A percentile compares a stretch with the other conserved stretches of the same genome.
Conservation (phyloP, 129 eudicot species). For the Solidago caesia region DNA sequence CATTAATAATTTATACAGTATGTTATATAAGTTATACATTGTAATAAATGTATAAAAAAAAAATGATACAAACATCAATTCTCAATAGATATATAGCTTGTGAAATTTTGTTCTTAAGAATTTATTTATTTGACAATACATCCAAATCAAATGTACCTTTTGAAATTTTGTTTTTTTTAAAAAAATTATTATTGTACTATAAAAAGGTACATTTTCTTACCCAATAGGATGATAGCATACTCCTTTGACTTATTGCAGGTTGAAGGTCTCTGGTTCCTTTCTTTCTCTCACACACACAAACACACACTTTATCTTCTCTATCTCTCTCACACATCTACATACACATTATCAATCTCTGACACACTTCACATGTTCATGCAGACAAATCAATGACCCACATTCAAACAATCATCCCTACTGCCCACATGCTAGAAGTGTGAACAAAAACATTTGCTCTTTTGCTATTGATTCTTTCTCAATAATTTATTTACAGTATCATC, state of each 20-base stretch:
- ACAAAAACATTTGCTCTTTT: constrained; percentile 31
- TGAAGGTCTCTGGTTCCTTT: constrained; percentile 15
- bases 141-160: no score
- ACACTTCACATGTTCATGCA: constrained; percentile 68
- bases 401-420: constrained; percentile 50
- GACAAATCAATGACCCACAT: constrained; percentile 63
- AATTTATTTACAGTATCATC: no score
- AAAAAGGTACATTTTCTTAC: neutral
- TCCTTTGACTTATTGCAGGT: constrained; percentile 26
- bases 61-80: no score
- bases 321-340: neutral
- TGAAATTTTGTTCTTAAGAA: no score
- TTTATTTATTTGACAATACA: no score
- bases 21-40: no score
- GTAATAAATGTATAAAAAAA: no score
- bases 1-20: no score
- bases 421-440: constrained; percentile 58
- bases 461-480: constrained; percentile 2
- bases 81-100: no score
- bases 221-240: constrained; percentile 25
- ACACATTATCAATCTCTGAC: constrained; percentile 22
- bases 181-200: no score
- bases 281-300: neutral
- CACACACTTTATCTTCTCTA: neutral
- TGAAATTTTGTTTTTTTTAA: no score